Percentiles rank a stretch among this genome's conserved stretches.
Conservation (phyloP, 1,284 basidiomycete species). For the Caloboletus firmus region DNA sequence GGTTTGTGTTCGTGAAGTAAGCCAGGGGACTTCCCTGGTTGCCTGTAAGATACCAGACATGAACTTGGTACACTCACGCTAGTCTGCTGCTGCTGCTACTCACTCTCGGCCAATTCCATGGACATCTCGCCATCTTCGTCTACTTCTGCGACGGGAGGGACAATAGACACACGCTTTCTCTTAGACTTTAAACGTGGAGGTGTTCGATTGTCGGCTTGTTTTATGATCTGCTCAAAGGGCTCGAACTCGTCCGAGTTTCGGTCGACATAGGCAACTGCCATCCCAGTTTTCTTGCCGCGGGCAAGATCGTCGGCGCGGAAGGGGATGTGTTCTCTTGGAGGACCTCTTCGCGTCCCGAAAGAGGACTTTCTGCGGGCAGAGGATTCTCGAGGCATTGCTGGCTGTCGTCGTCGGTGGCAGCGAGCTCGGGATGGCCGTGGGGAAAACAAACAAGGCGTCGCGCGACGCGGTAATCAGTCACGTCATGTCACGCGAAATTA, state of each 20-base stretch:
- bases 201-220: slow-evolving; percentile 64
- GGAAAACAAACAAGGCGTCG: slow-evolving; percentile 28
- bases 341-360: slow-evolving; percentile 35
- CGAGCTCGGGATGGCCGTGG: slow-evolving; percentile 17
- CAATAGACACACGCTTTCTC: slow-evolving; percentile 45
- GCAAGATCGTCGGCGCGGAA: slow-evolving; percentile 71
- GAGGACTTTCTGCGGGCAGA: slow-evolving; percentile 35
- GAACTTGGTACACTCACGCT: slow-evolving; percentile 5
- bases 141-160: slow-evolving; percentile 38
- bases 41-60: slow-evolving; percentile 12
- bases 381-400: slow-evolving; percentile 30
- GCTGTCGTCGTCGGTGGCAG: slow-evolving; percentile 31
- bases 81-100: slow-evolving; percentile 16
- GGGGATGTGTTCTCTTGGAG: slow-evolving; percentile 63
- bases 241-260: slow-evolving; percentile 84
- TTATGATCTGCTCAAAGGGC: slow-evolving; percentile 73
- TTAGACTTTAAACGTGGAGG: slow-evolving; percentile 52
- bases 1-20: slow-evolving; percentile 54
- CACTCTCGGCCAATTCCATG: slow-evolving; percentile 68
- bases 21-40: slow-evolving; percentile 48
- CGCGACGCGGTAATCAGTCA: slow-evolving; percentile 30
- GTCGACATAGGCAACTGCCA: slow-evolving; percentile 64
- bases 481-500: slow-evolving; percentile 28
- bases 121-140: slow-evolving; percentile 70
- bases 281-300: slow-evolving; percentile 75